Percentiles rank a stretch among this genome's conserved stretches.
Evolutionary conservation across 768 basidiomycete genomes (phyloP).

Genomic region (Lactifluus piperatus): DNA sequence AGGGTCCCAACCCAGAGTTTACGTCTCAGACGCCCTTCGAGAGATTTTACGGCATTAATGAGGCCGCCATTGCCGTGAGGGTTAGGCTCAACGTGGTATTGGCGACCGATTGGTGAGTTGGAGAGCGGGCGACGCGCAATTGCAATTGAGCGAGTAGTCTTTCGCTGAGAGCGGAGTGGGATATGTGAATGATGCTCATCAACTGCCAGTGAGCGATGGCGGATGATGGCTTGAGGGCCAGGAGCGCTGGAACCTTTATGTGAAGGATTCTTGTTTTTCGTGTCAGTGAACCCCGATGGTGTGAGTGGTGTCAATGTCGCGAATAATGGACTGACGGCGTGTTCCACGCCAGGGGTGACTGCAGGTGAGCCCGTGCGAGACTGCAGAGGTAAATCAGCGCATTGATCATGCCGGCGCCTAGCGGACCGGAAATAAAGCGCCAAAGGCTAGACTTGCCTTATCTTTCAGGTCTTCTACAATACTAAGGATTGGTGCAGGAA

Average conservation of each 20-base stretch:
- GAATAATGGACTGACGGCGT: slow-evolving; percentile 46
- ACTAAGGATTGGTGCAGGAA: slow-evolving; percentile 44
- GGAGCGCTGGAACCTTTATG: slow-evolving; percentile 19
- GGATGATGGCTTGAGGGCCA: slow-evolving; percentile 18
- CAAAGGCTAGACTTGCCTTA: slow-evolving; percentile 37
- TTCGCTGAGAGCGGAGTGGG: slow-evolving; percentile 39
- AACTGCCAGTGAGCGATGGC: slow-evolving; percentile 21
- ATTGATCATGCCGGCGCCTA: not conserved
- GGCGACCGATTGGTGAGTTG: slow-evolving; percentile 21
- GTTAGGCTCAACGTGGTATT: slow-evolving; percentile 49
- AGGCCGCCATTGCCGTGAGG: slow-evolving; percentile 76
- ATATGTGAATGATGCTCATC: slow-evolving; percentile 26
- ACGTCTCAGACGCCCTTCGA: slow-evolving; percentile 42
- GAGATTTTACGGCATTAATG: slow-evolving; percentile 67
- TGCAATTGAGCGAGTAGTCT: slow-evolving; percentile 44
- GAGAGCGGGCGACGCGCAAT: slow-evolving; percentile 41
- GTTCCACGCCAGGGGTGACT: slow-evolving; percentile 36
- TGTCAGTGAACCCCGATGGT: slow-evolving; percentile 14
- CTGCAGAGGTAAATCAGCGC: slow-evolving; percentile 17
- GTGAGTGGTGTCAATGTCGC: slow-evolving; percentile 26
- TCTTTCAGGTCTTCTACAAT: slow-evolving; percentile 74
- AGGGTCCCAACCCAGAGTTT: slow-evolving; percentile 66
- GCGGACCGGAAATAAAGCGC: slow-evolving; percentile 4
- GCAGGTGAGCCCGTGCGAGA: slow-evolving; percentile 36
- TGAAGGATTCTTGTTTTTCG: slow-evolving; percentile 9